Evolutionary conservation across 75 land plant species (phyloP).

Genomic region (Picea glauca): DNA sequence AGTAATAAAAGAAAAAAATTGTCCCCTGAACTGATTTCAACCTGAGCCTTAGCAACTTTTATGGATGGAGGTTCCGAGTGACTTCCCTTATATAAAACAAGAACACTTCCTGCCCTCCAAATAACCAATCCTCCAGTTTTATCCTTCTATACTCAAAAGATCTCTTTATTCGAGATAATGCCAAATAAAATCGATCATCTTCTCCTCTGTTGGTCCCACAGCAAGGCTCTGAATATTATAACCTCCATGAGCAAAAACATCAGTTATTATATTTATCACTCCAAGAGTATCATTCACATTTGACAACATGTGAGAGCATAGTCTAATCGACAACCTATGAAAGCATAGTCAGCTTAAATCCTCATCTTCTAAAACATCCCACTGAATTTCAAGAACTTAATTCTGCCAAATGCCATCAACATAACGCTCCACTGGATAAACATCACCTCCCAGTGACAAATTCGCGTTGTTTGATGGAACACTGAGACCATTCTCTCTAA

Average conservation of each 20-base stretch:
- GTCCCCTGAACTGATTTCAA: neutral
- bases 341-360: slow-evolving; percentile 45
- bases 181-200: no score
- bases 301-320: slow-evolving; percentile 82
- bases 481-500: neutral
- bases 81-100: slow-evolving; percentile 57
- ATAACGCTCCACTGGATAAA: slow-evolving; percentile 91
- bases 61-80: slow-evolving; percentile 23
- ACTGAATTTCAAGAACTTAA: slow-evolving; percentile 95
- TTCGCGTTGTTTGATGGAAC: slow-evolving; percentile 8
- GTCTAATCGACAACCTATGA: slow-evolving; percentile 6
- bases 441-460: slow-evolving; percentile 80
- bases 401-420: slow-evolving; percentile 43
- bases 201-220: slow-evolving; percentile 81
- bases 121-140: slow-evolving; percentile 69
- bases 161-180: no score
- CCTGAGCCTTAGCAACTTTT: slow-evolving; percentile 16
- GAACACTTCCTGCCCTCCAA: slow-evolving; percentile 50
- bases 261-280: slow-evolving; percentile 85
- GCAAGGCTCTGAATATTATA: slow-evolving; percentile 99
- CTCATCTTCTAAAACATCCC: slow-evolving; percentile 87
- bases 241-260: slow-evolving; percentile 87
- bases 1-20: no score
- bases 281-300: slow-evolving; percentile 89
- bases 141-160: slow-evolving; percentile 14